Base-by-base conservation (phyloP, 73 alveolate species). In the Halteria grandinella region DNA sequence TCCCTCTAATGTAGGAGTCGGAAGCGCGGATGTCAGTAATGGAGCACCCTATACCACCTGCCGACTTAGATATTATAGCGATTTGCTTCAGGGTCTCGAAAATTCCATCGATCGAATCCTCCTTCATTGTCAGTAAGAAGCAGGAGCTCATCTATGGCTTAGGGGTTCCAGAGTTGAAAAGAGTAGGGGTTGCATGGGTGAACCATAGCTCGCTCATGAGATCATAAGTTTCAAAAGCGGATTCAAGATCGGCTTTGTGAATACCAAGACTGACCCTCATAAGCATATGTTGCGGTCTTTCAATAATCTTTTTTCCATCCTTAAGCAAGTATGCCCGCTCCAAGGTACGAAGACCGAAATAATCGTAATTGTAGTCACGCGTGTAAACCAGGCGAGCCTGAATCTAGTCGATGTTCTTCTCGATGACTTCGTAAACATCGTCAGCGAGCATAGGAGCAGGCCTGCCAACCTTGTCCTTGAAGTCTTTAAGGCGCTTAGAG, bases 111-210 rank as follows among this genome's bases (percentile, higher is more conserved):
- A 93, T 88, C 48, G 95, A 85, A 73, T 93, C 98, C 25, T 75
- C 97, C 27, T 70, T 70, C 94, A 91, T 84, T 58, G 86, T 81
- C 45, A 91, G 71, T 29, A 91, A 54, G 84, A 91, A 91, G 85
- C 98, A 93, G 3, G 97, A 90, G 47, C 92, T 70, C 98, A 93
- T 93, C 82, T 93, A 87, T 7, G 96, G 96, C 52, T 47, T 76
- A 34, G 96, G 97, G 17, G 97, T 90, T 14, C 98, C 98, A 6
- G 95, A 45, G 59, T 93, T 93, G 89, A 93, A 93, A 45, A 93
- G 92, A 21, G 98, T 93, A 7, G 98, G 98, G 15, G 98, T 77
- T 17, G 97, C 98, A 59, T 93, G 98, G 23, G 97, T 93, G 64
- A 79, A 79, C 71, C 81, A 78, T 53, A 75, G 70, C 64, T 86